These are phyloP conservation scores for Cercophora samala DNA, from an alignment of 495 filamentous ascomycete genomes.

Conservation along the genomic window DNA sequence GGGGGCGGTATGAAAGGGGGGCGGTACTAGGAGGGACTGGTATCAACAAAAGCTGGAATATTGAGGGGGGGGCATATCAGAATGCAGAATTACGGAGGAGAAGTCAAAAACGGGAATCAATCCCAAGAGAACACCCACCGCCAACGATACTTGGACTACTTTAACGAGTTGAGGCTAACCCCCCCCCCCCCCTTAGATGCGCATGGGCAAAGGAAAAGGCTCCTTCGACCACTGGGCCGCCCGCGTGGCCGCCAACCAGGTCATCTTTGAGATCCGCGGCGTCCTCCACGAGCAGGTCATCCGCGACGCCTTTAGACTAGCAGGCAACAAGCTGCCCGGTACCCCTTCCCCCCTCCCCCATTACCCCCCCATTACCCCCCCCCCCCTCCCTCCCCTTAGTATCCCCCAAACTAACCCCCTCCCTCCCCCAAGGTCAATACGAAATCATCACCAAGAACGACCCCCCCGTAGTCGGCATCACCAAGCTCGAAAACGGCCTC, in stretches of 20 bases:
- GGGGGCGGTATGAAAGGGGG: no score
- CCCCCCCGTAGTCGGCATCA: constrained; percentile 83
- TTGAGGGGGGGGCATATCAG: no score
- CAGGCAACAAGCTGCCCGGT: constrained; percentile 95
- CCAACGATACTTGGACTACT: no score
- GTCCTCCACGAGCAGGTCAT: constrained; percentile 91
- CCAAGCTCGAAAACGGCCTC: constrained; percentile 78
- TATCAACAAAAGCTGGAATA: no score
- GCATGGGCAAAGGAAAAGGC: constrained; percentile 99
- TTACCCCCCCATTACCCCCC: no score
- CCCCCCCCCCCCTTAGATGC: constrained; percentile 44
- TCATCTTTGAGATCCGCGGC: constrained; percentile 90
- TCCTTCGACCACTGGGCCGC: constrained; percentile 95
- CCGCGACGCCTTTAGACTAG: constrained; percentile 89
- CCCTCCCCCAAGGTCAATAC: constrained; percentile 91
- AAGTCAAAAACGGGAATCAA: no score
- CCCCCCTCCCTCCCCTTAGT: no score
- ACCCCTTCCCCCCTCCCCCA: constrained; percentile 23
- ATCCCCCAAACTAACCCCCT: no score
- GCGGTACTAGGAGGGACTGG: no score
- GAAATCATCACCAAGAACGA: constrained; percentile 95
- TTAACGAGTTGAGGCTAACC: constrained; percentile 25
- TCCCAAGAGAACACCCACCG: no score
- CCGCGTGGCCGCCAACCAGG: constrained; percentile 78
- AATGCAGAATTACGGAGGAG: no score